Conservation (phyloP, 2,329 filamentous ascomycete genomes). For the Ophiocordyceps camponoti-rufipedis region DNA sequence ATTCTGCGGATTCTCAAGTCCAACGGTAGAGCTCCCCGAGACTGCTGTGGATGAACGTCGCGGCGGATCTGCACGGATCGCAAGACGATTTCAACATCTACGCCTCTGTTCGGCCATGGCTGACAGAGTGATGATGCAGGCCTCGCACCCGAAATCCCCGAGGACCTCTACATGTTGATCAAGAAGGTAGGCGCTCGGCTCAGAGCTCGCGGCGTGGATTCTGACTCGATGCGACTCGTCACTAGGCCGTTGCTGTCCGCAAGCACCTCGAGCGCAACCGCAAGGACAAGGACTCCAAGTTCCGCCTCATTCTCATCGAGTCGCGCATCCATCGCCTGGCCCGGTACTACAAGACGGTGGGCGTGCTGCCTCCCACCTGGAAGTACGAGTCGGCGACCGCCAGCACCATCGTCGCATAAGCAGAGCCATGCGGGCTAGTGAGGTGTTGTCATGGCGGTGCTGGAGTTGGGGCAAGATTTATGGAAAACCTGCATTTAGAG, state of each 20-base stretch:
- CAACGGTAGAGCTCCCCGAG: slow-evolving; percentile 56
- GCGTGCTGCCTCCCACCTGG: slow-evolving; percentile 78
- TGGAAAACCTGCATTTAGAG: slow-evolving; percentile 24
- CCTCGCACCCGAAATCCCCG: slow-evolving; percentile 94
- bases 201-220: background rate
- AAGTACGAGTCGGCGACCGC: slow-evolving; percentile 97
- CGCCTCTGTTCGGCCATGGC: slow-evolving; percentile 85
- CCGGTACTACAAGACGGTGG: slow-evolving; percentile 98
- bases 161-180: slow-evolving; percentile 99
- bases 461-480: slow-evolving; percentile 24
- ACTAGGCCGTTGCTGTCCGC: slow-evolving; percentile 84
- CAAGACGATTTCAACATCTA: slow-evolving; percentile 12
- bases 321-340: slow-evolving; percentile 99
- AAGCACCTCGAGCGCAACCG: slow-evolving; percentile 99
- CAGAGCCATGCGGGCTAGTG: slow-evolving; percentile 3
- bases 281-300: slow-evolving; percentile 99
- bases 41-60: slow-evolving; percentile 5
- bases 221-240: background rate
- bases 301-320: slow-evolving; percentile 99
- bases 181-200: slow-evolving; percentile 54
- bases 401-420: slow-evolving; percentile 82
- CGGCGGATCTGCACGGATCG: slow-evolving; percentile 8
- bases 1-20: slow-evolving; percentile 98
- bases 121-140: slow-evolving; percentile 90
- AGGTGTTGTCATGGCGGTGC: slow-evolving; percentile 10